phyloP scores from a whole-genome alignment of 1,284 basidiomycete genomes.

The Gastroboletus turbinatus region DNA sequence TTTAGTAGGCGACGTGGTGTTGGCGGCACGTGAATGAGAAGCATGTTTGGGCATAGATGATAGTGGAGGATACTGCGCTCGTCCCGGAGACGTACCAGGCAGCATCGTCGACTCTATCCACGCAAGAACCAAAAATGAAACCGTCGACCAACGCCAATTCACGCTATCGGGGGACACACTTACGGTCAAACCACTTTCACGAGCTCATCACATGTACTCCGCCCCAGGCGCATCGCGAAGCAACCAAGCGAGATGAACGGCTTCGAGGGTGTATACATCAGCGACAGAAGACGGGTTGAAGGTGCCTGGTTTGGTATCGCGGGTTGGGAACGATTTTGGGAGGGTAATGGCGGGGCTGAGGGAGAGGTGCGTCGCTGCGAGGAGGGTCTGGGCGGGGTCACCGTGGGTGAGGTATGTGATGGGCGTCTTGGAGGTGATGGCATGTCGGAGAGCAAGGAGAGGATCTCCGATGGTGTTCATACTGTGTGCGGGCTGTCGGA shows the following conservation, averaged over 20 bases:
- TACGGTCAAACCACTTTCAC: constrained; percentile 70
- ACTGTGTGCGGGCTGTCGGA: too few relatives aligned
- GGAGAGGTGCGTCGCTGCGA: constrained; percentile 63
- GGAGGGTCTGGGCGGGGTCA: not conserved
- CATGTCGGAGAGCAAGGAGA: too few relatives aligned
- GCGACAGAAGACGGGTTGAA: constrained; percentile 41
- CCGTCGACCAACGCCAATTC: not conserved
- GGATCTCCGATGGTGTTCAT: too few relatives aligned
- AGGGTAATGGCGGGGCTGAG: constrained; percentile 55
- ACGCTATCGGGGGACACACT: constrained; percentile 23
- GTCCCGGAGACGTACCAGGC: constrained; percentile 59
- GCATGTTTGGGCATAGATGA: constrained; percentile 37
- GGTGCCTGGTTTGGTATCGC: constrained; percentile 66
- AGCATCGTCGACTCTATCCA: constrained; percentile 53
- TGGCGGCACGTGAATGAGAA: constrained; percentile 35
- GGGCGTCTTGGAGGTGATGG: too few relatives aligned
- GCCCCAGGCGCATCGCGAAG: constrained; percentile 69
- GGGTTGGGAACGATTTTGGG: constrained; percentile 71
- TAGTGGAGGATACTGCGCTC: constrained; percentile 33
- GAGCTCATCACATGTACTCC: constrained; percentile 84
- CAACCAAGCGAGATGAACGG: constrained; percentile 80
- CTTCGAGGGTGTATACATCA: constrained; percentile 78
- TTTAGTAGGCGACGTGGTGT: constrained; percentile 55
- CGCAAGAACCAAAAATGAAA: not conserved
- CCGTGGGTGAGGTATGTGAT: too few relatives aligned